These are phyloP conservation scores for Saturnispora besseyi DNA, from an alignment of 805 yeast genomes.

Conservation along the genomic window DNA sequence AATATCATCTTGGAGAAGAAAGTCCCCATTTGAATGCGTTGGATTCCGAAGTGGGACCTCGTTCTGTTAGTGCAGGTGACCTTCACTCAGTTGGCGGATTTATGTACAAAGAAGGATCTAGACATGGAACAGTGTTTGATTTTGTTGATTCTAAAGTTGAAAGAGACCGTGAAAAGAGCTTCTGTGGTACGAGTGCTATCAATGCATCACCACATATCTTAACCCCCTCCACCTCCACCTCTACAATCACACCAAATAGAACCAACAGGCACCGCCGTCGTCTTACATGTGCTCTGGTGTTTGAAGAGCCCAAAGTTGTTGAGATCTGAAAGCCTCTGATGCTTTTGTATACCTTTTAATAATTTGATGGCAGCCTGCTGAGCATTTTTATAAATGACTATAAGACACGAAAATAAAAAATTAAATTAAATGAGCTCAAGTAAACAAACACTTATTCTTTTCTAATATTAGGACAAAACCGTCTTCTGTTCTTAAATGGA, in stretches of 20 bases:
- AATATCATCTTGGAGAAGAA: background rate
- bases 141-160: background rate
- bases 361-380: background rate
- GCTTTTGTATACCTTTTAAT: background rate
- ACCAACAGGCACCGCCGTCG: conserved; percentile 32
- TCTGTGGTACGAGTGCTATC: background rate
- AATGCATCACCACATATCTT: too few relatives aligned
- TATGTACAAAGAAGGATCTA: background rate
- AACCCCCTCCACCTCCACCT: background rate
- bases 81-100: background rate
- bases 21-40: background rate
- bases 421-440: background rate
- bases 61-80: background rate
- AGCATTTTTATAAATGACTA: background rate
- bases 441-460: background rate
- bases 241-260: background rate
- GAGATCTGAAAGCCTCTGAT: conserved; percentile 12
- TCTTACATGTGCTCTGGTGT: conserved; percentile 39
- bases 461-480: background rate
- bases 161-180: background rate
- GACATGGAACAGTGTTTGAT: background rate
- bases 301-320: conserved; percentile 31
- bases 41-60: background rate
- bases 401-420: background rate
- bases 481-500: background rate